Conservation (phyloP, 345 rosid genomes). For the Hibiscus trionum region DNA sequence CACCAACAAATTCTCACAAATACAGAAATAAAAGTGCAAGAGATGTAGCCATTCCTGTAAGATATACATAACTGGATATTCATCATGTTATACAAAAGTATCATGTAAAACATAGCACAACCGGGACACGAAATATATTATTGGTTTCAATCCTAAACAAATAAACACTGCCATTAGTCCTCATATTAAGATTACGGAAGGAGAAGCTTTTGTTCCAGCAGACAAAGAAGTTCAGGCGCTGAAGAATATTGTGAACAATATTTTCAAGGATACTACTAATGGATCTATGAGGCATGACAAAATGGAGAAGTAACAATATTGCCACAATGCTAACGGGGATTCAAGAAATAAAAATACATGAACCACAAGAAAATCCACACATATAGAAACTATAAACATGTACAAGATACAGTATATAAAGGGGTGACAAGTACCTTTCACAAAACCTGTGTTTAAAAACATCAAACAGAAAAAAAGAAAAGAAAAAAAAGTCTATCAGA, state of each 20-base stretch:
- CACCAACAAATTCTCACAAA: neutral
- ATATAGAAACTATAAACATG: conserved; percentile 29
- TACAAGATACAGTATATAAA: conserved; percentile 44
- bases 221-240: neutral
- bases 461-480: conserved; percentile 23
- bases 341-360: conserved; percentile 16
- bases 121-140: neutral
- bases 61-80: neutral
- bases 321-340: conserved; percentile 2
- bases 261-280: neutral
- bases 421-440: conserved; percentile 20
- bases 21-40: neutral
- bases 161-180: neutral
- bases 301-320: neutral
- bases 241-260: neutral
- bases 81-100: neutral
- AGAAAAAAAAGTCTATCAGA: conserved; percentile 21
- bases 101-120: neutral
- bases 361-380: conserved; percentile 4
- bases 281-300: neutral
- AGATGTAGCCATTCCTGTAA: neutral
- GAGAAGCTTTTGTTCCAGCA: neutral
- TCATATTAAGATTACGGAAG: neutral
- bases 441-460: conserved; percentile 35
- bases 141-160: conserved; percentile 3